These are phyloP conservation scores for Myochromella boudieri DNA, from an alignment of 768 basidiomycete genomes.

Conservation along the genomic window DNA sequence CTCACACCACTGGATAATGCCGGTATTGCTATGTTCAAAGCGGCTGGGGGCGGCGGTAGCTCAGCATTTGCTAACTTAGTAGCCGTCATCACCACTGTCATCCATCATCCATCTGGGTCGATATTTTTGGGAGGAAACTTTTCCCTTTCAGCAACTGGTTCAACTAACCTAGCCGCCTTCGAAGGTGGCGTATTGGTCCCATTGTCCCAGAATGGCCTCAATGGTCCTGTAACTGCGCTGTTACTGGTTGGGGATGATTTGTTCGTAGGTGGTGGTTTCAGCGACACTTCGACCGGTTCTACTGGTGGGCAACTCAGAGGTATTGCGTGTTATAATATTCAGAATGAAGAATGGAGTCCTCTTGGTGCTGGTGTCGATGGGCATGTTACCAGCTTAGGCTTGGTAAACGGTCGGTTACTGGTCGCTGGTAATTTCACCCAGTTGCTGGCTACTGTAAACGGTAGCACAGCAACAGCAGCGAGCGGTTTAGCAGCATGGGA, in stretches of 20 bases:
- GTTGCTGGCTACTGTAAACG: slow-evolving; percentile 31
- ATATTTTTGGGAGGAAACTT: slow-evolving; percentile 83
- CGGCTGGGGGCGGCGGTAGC: slow-evolving; percentile 48
- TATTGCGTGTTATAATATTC: slow-evolving; percentile 72
- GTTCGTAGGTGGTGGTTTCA: slow-evolving; percentile 89
- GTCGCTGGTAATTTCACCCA: slow-evolving; percentile 78
- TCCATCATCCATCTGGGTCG: slow-evolving; percentile 62
- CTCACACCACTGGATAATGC: slow-evolving; percentile 67
- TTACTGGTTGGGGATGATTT: slow-evolving; percentile 61
- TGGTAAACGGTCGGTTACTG: slow-evolving; percentile 51
- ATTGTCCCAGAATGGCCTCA: slow-evolving; percentile 68
- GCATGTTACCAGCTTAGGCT: slow-evolving; percentile 57
- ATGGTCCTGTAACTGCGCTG: slow-evolving; percentile 74
- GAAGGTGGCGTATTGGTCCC: slow-evolving; percentile 54
- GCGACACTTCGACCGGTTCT: slow-evolving; percentile 58
- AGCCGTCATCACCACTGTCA: slow-evolving; percentile 54
- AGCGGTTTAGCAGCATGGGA: slow-evolving; percentile 82
- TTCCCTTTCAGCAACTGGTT: slow-evolving; percentile 52
- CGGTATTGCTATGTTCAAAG: slow-evolving; percentile 61
- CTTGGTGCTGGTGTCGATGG: slow-evolving; percentile 80
- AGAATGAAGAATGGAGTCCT: slow-evolving; percentile 62
- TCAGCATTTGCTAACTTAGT: slow-evolving; percentile 35
- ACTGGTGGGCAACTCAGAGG: slow-evolving; percentile 52
- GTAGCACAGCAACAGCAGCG: slow-evolving; percentile 32
- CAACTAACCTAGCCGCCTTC: slow-evolving; percentile 73